Base-by-base conservation (phyloP, 2,329 filamentous ascomycete genomes). In the Ciborinia camelliae region DNA sequence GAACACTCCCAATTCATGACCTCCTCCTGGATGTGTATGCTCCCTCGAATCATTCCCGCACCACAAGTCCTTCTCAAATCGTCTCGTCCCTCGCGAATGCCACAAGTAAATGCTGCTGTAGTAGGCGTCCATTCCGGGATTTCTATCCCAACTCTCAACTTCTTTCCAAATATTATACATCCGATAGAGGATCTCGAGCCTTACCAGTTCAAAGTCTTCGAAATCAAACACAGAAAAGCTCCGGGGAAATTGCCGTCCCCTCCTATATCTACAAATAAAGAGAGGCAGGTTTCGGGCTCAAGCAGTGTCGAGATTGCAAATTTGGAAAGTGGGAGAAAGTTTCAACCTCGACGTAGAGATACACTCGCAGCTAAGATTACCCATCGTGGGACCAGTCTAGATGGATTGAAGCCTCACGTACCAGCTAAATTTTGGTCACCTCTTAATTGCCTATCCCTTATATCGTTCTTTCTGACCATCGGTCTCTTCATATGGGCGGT, bases 51-150 rank as follows among this genome's bases (percentile, higher is more conserved):
- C 60, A 80, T 88, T 35, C 86, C 85, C 10, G 86, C 86, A 1
- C 85, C 86, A 0, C 85, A 88, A 74, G 83, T 83, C 54, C 78
- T 88, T n/a, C 76, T 88, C 54, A 84, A 84, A 65, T 80, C 84
- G 12, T 76, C 78, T 28, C 81, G 85, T 3, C 84, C 84, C 9
- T 77, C 77, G 35, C 80, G 84, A 52, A 80, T 88, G 71, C 85
- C 85, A 52, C 80, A 83, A 67, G 79, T 80, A 20, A 77, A 79
- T 20, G 83, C 83, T 48, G 80, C 80, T 62, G 82, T 87, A 71
- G 80, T 81, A 1, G 85, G 85, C n/a, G 83, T 87, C 10, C 80
- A 83, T 68, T 84, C 81, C 66, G 85, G 85, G 55, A 81, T 81
- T 4, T 77, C 79, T 1, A 78, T 86, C 35, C 79, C 81, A 63